Base-by-base conservation (phyloP, 352 stramenopile genomes). In the Phytopythium kandeliae region DNA sequence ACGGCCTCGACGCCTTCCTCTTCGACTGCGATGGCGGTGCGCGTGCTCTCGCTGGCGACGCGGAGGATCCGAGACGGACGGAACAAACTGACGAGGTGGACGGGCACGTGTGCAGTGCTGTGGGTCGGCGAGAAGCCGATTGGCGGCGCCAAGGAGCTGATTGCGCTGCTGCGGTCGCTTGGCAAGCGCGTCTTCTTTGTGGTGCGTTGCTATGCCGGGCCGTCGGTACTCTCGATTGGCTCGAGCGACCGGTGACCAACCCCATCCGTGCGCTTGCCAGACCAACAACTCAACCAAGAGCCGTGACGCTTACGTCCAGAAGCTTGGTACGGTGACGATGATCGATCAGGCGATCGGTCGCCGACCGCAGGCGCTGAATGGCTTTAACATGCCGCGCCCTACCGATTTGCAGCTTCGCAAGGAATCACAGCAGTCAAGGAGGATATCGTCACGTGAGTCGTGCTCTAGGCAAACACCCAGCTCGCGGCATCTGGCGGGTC, bases 241-340 rank as follows among this genome's bases (percentile, higher is more conserved):
- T 7, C 4, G 31, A 13, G 22, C 11, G 40, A 11, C 5, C 5
- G 3, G 1, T 13, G 4, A 28, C 40, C 25, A 3, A 46, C 11
- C 2, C 8, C 3, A 4, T 9, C 2, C 21, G 11, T 13, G 11
- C 11, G 13, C 19, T 10, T 10, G 11, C 11, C 51, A 93, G 82
- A 93, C 82, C 35, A 91, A 93, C 65, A 93, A 93, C 67, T 86
- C 82, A 38, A 91, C 79, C 54, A 93, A 86, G 62, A 86, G 68
- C 52, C 68, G 82, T 55, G 78, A 86, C 30, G 75, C 75, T 15
- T 91, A 90, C 65, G 78, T 93, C 45, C 85, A 88, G 65, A 91
- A 91, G 57, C 72, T 93, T n/a, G 78, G 81, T 92, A 34, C 50
- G 48, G 2, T 46, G 3, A 1, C 13, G n/a, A 16, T 5, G 22